Evolutionary conservation across 176 grass and related monocot genomes (phyloP).

Genomic region (Oryza meyeriana): DNA sequence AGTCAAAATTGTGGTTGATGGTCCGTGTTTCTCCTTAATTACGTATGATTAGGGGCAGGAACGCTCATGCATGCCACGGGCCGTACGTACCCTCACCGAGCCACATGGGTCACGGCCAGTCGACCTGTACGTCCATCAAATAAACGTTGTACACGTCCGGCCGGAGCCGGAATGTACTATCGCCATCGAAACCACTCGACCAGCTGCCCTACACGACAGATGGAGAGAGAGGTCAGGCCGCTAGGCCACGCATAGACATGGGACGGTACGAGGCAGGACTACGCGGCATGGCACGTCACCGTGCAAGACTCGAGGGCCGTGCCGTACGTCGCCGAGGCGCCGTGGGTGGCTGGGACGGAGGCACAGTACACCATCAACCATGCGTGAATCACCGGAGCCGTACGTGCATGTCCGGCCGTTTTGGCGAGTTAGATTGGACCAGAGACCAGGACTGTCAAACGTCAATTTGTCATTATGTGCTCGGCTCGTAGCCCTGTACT

Average conservation of each 20-base stretch:
- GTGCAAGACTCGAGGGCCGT: background rate
- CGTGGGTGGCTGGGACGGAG: background rate
- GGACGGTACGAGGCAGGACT: background rate
- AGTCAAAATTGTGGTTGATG: constrained; percentile 48
- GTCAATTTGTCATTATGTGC: too few relatives aligned
- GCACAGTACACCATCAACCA: background rate
- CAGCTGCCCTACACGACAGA: background rate
- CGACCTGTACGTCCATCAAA: background rate
- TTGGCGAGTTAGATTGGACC: too few relatives aligned
- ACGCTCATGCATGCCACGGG: background rate
- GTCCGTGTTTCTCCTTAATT: constrained; percentile 43
- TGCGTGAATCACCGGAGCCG: too few relatives aligned
- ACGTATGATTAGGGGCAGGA: constrained; percentile 1
- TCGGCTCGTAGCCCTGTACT: too few relatives aligned
- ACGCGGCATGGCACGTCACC: background rate
- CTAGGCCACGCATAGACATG: background rate
- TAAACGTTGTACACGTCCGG: background rate
- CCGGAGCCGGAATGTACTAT: background rate
- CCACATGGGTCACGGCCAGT: background rate
- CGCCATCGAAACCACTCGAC: background rate
- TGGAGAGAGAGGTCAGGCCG: background rate
- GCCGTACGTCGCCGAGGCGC: background rate
- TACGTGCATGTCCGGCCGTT: too few relatives aligned
- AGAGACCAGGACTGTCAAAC: too few relatives aligned
- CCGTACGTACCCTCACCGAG: constrained; percentile 28